Conservation (phyloP, 208 protist genomes). For the Sergeia podlipaevii region DNA sequence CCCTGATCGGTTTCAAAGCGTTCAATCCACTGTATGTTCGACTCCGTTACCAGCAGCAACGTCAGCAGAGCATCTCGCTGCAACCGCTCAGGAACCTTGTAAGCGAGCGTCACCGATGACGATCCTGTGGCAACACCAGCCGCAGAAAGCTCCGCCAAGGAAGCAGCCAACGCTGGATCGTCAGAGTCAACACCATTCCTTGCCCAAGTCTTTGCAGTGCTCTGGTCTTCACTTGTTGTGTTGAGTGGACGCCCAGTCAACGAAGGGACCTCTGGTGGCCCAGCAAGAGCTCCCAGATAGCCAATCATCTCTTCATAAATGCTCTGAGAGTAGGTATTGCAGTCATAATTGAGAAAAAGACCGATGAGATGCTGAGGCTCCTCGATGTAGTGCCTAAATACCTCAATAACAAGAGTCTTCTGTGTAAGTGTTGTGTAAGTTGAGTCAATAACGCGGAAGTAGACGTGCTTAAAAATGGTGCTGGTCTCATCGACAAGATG, state of each 20-base stretch:
- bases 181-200: background rate
- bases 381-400: conserved; percentile 85
- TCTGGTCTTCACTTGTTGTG: background rate
- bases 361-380: conserved; percentile 94
- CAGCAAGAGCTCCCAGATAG: conserved; percentile 70
- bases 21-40: conserved; percentile 84
- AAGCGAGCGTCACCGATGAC: conserved; percentile 40
- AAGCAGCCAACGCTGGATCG: background rate
- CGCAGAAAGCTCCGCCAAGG: no score
- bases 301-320: conserved; percentile 94
- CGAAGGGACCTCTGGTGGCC: no score
- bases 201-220: background rate
- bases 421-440: conserved; percentile 77
- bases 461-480: conserved; percentile 92
- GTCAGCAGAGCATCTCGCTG: conserved; percentile 55
- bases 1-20: conserved; percentile 75
- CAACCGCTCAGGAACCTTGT: conserved; percentile 44
- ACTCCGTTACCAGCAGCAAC: conserved; percentile 67
- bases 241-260: no score
- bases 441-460: conserved; percentile 90
- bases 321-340: conserved; percentile 92
- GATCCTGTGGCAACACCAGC: no score
- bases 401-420: conserved; percentile 90
- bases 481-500: conserved; percentile 92
- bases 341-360: conserved; percentile 98